These are phyloP conservation scores for Paramecium tetraurelia DNA, from an alignment of 73 alveolate genomes.

Conservation along the genomic window DNA sequence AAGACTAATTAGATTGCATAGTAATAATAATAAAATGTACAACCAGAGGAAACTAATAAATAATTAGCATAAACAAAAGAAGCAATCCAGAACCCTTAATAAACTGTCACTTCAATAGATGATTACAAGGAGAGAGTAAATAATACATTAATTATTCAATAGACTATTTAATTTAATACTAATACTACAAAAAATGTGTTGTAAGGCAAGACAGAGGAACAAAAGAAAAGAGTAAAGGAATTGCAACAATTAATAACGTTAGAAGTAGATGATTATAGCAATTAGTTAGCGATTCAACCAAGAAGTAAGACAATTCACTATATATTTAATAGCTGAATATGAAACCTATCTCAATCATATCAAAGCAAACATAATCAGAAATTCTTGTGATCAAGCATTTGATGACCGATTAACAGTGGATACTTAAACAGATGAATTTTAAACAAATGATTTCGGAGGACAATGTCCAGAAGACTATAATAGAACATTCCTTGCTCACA, in stretches of 20 bases:
- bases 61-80: not conserved
- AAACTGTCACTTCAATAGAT: not conserved
- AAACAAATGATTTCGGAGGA: not conserved
- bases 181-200: not conserved
- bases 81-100: not conserved
- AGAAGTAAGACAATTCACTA: not conserved
- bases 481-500: not conserved
- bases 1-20: not conserved
- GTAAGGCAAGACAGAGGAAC: not conserved
- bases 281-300: not conserved
- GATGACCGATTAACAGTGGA: not conserved
- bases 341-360: not conserved
- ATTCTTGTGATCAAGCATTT: not conserved
- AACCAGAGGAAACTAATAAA: not conserved
- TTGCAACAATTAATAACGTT: not conserved
- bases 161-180: not conserved
- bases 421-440: not conserved
- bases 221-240: slow-evolving; percentile 19
- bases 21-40: not conserved
- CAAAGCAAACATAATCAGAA: not conserved
- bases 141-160: not conserved
- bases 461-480: slow-evolving; percentile 11
- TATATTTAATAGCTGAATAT: not conserved
- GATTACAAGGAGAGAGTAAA: not conserved
- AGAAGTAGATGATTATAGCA: slow-evolving; percentile 5